These are phyloP conservation scores for Gaeumannomyces tritici DNA, from an alignment of 2,329 filamentous ascomycete species.

Conservation along the genomic window DNA sequence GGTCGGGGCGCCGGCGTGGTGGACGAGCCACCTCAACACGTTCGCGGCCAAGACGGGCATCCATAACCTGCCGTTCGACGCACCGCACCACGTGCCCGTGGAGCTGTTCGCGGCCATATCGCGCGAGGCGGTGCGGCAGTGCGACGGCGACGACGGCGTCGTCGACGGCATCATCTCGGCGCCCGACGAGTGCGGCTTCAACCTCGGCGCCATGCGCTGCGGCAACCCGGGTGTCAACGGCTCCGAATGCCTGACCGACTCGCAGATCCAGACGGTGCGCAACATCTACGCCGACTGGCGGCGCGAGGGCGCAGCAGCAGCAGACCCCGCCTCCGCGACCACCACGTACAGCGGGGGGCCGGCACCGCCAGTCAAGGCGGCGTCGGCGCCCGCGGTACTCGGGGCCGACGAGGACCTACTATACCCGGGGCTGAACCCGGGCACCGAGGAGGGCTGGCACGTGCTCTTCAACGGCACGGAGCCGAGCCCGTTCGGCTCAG, in stretches of 20 bases:
- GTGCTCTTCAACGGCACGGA: constrained; percentile 11
- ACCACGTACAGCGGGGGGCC: constrained; percentile 23
- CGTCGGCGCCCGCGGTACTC: background rate
- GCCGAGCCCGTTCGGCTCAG: constrained; percentile 13
- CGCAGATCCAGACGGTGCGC: constrained; percentile 6
- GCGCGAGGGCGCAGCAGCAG: background rate
- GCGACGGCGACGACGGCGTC: constrained; percentile 37
- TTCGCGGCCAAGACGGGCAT: constrained; percentile 31
- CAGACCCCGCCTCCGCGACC: background rate
- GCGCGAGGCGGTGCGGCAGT: constrained; percentile 31
- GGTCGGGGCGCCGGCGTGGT: constrained; percentile 34
- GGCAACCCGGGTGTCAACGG: constrained; percentile 18
- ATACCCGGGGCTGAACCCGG: constrained; percentile 31
- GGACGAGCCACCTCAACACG: constrained; percentile 27
- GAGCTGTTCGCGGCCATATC: constrained; percentile 33
- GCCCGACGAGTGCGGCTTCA: constrained; percentile 28
- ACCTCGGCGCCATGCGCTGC: constrained; percentile 29
- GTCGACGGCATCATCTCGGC: constrained; percentile 35
- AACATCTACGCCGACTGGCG: constrained; percentile 7
- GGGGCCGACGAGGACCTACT: constrained; percentile 14
- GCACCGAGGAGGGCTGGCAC: constrained; percentile 26
- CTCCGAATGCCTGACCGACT: constrained; percentile 9
- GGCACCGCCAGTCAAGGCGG: constrained; percentile 16
- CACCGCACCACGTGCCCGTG: constrained; percentile 32
- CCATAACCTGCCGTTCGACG: constrained; percentile 33